phyloP scores from a whole-genome alignment of 768 basidiomycete species.

The Pulveroboletus ravenelii region DNA sequence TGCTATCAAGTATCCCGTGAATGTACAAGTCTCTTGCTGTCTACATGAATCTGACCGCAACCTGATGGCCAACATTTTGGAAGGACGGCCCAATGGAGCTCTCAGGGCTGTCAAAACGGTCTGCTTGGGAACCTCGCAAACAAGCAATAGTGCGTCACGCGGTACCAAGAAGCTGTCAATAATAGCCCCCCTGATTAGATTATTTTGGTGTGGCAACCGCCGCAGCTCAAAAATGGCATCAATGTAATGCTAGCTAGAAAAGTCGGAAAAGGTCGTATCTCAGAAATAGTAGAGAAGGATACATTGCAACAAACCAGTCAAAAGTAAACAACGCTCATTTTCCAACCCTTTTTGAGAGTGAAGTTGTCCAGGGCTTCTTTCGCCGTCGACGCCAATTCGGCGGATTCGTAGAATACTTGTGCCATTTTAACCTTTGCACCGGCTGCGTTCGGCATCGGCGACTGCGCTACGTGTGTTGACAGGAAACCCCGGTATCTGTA shows the following conservation, averaged over 20 bases:
- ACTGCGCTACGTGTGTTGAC: constrained; percentile 61
- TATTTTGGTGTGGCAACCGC: neutral
- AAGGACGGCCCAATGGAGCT: neutral
- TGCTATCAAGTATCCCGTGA: neutral
- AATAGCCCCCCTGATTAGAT: neutral
- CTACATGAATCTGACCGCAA: neutral
- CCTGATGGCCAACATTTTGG: neutral
- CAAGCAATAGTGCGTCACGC: neutral
- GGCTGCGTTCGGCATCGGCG: constrained; percentile 61
- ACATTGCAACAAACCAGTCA: constrained; percentile 19
- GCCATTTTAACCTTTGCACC: constrained; percentile 75
- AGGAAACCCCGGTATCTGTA: constrained; percentile 81
- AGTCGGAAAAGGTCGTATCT: constrained; percentile 32
- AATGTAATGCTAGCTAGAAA: neutral
- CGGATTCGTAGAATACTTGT: constrained; percentile 71
- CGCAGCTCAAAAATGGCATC: neutral
- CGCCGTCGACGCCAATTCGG: constrained; percentile 70
- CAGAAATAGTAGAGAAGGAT: constrained; percentile 15
- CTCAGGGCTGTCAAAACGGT: neutral
- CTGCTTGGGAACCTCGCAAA: neutral
- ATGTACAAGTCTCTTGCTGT: neutral
- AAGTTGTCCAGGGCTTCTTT: constrained; percentile 84
- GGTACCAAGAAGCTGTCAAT: neutral
- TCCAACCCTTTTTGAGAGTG: constrained; percentile 80
- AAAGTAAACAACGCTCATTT: constrained; percentile 75